Base-by-base conservation (phyloP, 768 basidiomycete species). In the Cyclocybe aegerita region DNA sequence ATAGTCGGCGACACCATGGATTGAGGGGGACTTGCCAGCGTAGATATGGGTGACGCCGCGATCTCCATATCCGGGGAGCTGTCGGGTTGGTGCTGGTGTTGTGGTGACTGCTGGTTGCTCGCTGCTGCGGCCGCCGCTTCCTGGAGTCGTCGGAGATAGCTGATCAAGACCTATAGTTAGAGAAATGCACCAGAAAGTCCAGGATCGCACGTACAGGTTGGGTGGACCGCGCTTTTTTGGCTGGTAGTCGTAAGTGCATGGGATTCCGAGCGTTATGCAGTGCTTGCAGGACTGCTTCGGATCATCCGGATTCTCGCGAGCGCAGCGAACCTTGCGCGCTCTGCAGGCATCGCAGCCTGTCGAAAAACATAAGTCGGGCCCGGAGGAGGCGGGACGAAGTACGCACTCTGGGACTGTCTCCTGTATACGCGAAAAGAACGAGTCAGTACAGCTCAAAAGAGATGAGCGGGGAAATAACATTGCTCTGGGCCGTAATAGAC, bases 221-320 rank as follows among this genome's bases (percentile, higher is more conserved):
- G 93, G 93, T 3, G 93, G 93, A 0, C 93, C 93, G 49, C 93
- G 76, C 69, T 95, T 95, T 76, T 93, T 93, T 14, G 93, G 93
- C 64, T 90, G 88, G 65, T 95, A 95, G 63, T 92, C 88, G 59
- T 94, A 96, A 1, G 89, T 93, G 66, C 93, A 94, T 4, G 84
- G 80, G 43, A 93, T 88, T 14, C 83, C 86, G 43, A 94, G 81
- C 0, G 86, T 79, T 58, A 87, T 75, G 65, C 91, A 94, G 63
- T 93, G 91, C 64, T 90, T 93, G 86, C 91, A 93, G 7, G 86
- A 77, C 56, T 83, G 83, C 66, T 85, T 87, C 8, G 80, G 73
- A 62, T 89, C 88, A 55, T 89, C 88, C 17, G 84, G 80, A 58
- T 85, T 85, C 62, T 93, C 91, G 54, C 86, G 76, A 5, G 86